Conservation (phyloP, 768 basidiomycete genomes). For the Erythrobasidium yunnanense region DNA sequence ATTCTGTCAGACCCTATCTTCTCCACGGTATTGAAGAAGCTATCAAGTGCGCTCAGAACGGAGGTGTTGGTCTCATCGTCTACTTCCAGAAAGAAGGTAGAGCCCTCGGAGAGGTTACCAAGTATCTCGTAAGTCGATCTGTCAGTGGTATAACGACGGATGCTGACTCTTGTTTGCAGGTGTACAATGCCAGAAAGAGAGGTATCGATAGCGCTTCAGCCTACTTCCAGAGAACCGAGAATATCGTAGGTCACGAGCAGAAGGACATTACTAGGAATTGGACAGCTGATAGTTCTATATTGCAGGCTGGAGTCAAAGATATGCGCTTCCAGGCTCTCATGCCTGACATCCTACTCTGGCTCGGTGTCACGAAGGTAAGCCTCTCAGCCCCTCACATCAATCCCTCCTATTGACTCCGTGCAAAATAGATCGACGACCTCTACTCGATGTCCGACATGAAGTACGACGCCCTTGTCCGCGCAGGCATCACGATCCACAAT, state of each 20-base stretch:
- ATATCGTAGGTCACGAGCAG: conserved; percentile 69
- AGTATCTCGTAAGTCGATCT: conserved; percentile 31
- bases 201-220: conserved; percentile 83
- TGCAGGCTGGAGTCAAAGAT: conserved; percentile 47
- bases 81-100: conserved; percentile 93
- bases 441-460: conserved; percentile 50
- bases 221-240: conserved; percentile 88
- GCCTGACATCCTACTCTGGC: conserved; percentile 93
- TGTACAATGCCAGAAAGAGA: conserved; percentile 92
- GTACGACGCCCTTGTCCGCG: conserved; percentile 84
- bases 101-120: conserved; percentile 62
- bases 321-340: conserved; percentile 91
- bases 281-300: conserved; percentile 18
- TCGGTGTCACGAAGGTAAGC: conserved; percentile 79
- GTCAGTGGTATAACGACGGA: not conserved
- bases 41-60: conserved; percentile 65
- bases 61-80: conserved; percentile 82
- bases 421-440: conserved; percentile 17
- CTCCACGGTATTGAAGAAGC: conserved; percentile 86
- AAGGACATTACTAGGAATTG: not conserved
- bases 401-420: conserved; percentile 30
- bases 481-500: conserved; percentile 67
- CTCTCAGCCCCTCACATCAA: conserved; percentile 48
- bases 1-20: conserved; percentile 18
- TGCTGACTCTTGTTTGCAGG: conserved; percentile 45